phyloP scores from a whole-genome alignment of 495 filamentous ascomycete species.

The Talaromyces stipitatus region DNA sequence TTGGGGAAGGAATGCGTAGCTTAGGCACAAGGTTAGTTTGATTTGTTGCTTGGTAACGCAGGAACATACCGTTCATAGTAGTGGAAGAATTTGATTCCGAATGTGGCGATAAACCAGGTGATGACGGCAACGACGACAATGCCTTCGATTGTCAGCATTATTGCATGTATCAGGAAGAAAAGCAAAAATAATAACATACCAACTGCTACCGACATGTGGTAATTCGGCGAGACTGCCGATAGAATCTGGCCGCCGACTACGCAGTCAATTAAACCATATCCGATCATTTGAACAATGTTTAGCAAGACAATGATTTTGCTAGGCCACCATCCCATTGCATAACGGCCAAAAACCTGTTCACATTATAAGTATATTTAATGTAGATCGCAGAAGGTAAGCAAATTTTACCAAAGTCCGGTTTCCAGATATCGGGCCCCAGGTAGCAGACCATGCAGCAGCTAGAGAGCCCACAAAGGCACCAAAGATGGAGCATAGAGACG shows the following conservation, averaged over 20 bases:
- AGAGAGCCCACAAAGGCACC: slow-evolving; percentile 53
- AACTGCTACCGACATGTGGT: slow-evolving; percentile 56
- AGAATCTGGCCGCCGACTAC: slow-evolving; percentile 71
- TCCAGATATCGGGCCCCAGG: slow-evolving; percentile 62
- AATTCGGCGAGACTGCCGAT: slow-evolving; percentile 57
- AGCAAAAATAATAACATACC: slow-evolving; percentile 26
- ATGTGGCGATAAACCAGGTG: slow-evolving; percentile 59
- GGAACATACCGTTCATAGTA: slow-evolving; percentile 57
- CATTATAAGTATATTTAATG: slow-evolving; percentile 7
- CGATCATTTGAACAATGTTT: slow-evolving; percentile 64
- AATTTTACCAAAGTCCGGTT: slow-evolving; percentile 56
- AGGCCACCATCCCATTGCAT: slow-evolving; percentile 76
- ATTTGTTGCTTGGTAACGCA: not conserved
- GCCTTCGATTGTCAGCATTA: slow-evolving; percentile 24
- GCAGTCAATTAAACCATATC: slow-evolving; percentile 62
- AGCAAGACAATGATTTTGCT: slow-evolving; percentile 64
- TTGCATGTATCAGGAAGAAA: not conserved
- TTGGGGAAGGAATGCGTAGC: slow-evolving; percentile 64
- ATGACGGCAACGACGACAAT: slow-evolving; percentile 64
- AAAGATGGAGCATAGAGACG: slow-evolving; percentile 57
- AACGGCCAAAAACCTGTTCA: slow-evolving; percentile 54
- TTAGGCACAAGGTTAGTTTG: slow-evolving; percentile 12
- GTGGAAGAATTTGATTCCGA: slow-evolving; percentile 67
- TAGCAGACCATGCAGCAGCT: slow-evolving; percentile 60
- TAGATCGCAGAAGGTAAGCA: not conserved